Evolutionary conservation across 2,329 filamentous ascomycete genomes (phyloP).

Genomic region (Trichoderma arundinaceum): DNA sequence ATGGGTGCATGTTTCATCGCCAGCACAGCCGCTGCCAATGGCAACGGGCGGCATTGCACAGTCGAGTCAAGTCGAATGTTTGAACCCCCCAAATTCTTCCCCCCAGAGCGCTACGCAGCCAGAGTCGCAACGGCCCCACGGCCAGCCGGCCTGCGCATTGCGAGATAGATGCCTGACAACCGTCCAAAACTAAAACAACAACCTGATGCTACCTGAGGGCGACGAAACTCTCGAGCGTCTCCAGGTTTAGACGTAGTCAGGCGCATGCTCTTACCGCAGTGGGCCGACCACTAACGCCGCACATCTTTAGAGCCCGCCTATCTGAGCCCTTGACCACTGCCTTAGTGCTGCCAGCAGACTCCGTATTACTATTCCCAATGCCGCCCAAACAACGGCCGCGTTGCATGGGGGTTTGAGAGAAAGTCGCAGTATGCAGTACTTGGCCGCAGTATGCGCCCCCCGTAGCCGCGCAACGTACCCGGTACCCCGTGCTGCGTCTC

Average conservation of each 20-base stretch:
- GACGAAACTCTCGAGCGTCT: not conserved
- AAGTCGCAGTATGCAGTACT: not conserved
- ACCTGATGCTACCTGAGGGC: constrained; percentile 7
- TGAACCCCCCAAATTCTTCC: no score
- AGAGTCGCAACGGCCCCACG: no score
- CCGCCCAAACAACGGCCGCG: constrained; percentile 17
- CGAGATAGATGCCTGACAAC: constrained; percentile 12
- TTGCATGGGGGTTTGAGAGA: constrained; percentile 11
- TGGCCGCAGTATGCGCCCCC: not conserved
- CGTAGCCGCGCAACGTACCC: constrained; percentile 5
- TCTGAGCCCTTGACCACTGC: constrained; percentile 27
- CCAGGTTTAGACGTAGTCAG: not conserved
- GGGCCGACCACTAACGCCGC: not conserved
- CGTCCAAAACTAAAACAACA: not conserved
- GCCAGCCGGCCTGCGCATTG: no score
- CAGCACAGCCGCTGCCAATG: not conserved
- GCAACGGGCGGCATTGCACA: not conserved
- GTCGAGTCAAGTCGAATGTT: no score
- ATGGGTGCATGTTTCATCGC: constrained; percentile 27
- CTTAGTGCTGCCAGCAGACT: constrained; percentile 25
- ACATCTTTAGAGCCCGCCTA: constrained; percentile 18
- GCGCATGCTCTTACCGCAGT: constrained; percentile 12
- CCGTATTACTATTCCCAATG: constrained; percentile 25
- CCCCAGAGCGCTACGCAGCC: no score
- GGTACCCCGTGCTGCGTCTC: not conserved